Evolutionary conservation across 768 basidiomycete species (phyloP), one percentile per base, ranked within the genome.

Genomic region (Tylopilus sp.): DNA sequence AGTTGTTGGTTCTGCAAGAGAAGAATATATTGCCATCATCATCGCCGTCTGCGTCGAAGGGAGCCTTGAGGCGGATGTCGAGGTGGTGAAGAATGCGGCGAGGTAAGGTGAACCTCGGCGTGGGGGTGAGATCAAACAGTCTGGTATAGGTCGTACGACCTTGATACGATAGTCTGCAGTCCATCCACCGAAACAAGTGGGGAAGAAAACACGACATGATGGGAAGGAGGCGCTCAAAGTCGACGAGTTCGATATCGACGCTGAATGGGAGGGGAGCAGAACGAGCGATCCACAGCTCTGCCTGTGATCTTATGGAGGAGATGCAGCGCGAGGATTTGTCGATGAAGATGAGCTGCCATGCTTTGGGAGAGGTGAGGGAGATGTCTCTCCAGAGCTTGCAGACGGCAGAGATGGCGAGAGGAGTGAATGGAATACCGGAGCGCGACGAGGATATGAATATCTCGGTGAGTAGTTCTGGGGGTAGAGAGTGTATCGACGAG

Each of bases 191-290:
- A 51, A 71, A 61, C 39, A 87, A 60, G 25, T 76, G 69, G 10
- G 78, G 71, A 0, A 89, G 69, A 31, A 88, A 71, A 5, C 82
- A 83, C 0, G 84, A 82, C 30, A 89, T 70, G 52, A 88, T 73
- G 9, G 86, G 78, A 4, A 88, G 73, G 30, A 87, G 70, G 50
- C 69, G 69, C 51, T 85, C 79, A 23, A 73, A 66, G 49, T 76
- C 71, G 20, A 68, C 50, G 18, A 82, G 66, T 15, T 75, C 66
- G 50, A 88, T 61, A 33, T 80, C 71, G 45, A 88, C 70, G 53
- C 79, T 74, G 57, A 86, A 78, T 1, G 73, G 71, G 33, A 86
- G 73, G 0, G 80, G 79, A 6, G 66, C 55, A 4, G 85, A 85
- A 43, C 74, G 75, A 48, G 68, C 60, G 26, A 78, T 68, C 83